A percentile compares a stretch with the other conserved stretches of the same genome.
Evolutionary conservation across 352 stramenopile genomes (phyloP).

Genomic region (Globisporangium cylindrosporum): DNA sequence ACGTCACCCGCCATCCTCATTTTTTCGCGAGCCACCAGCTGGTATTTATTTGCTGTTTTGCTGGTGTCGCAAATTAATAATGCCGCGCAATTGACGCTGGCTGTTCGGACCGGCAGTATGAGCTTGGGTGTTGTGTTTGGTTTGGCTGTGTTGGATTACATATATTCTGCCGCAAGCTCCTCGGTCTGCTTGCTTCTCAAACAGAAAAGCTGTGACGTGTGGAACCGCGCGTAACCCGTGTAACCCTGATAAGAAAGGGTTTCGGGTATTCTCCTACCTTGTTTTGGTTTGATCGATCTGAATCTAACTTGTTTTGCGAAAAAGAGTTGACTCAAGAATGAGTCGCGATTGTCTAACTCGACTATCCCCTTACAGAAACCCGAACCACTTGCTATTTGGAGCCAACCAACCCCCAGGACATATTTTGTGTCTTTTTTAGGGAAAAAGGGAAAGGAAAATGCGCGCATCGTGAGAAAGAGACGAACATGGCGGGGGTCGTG

Average conservation of each 20-base stretch:
- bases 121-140: background rate
- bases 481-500: constrained; percentile 71
- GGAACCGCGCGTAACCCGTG: background rate
- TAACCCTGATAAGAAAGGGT: background rate
- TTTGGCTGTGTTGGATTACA: background rate
- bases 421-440: too few relatives aligned
- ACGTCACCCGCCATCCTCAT: background rate
- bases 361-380: too few relatives aligned
- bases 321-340: too few relatives aligned
- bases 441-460: background rate
- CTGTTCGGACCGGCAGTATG: background rate
- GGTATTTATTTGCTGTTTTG: background rate
- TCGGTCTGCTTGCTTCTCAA: background rate
- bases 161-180: background rate
- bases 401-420: too few relatives aligned
- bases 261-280: background rate
- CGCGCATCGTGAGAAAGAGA: background rate
- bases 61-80: background rate
- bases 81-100: background rate
- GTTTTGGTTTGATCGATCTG: too few relatives aligned
- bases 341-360: too few relatives aligned
- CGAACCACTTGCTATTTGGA: too few relatives aligned
- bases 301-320: too few relatives aligned
- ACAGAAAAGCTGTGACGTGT: background rate
- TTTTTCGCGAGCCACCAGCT: background rate